Base-by-base conservation (phyloP, 345 rosid species). In the Citrus medica region DNA sequence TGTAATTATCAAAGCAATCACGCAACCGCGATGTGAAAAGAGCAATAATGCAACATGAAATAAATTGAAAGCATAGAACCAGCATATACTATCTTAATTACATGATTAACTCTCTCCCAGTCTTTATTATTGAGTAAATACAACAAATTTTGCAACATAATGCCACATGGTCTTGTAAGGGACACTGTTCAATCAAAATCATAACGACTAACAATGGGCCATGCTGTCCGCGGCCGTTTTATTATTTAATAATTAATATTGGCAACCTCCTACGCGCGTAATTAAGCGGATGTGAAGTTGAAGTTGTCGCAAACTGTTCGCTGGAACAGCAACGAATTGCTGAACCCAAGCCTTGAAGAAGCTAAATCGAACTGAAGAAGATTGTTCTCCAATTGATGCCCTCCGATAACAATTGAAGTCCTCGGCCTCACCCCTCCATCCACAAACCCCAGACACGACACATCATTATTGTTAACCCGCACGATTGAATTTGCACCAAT, bases 321-420 rank as follows among this genome's bases (percentile, higher is more conserved):
- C 2, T 42, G 51, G 55, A 69, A 69, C 56, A 42, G 9, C 14
- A 69, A 37, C 4, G 79, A 73, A 68, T 73, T 53, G 63, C 79
- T 83, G 69, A 76, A 79, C 5, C 83, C 85, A 53, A 83, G 81
- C 62, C 76, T 80, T 40, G 80, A 76, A 73, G 56, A n/a, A 6
- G 83, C 83, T 21, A 80, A 65, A 80, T 83, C 85, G 59, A 83
- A 79, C 78, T 75, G 81, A 19, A 79, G 55, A 53, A 83, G 80
- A 67, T 79, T 83, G 51, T 83, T 48, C 70, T 84, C 79, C 75
- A 81, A 69, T 19, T 78, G 82, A 55, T 76, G 70, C 65, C 78
- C 81, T 22, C 84, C 82, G 6, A 81, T 68, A 2, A 79, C 82
- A 30, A 81, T 72, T 6, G 83, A 77, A 33, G 80, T 80, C 53